phyloP scores from a whole-genome alignment of 352 stramenopile genomes.

The Lagenidium giganteum region DNA sequence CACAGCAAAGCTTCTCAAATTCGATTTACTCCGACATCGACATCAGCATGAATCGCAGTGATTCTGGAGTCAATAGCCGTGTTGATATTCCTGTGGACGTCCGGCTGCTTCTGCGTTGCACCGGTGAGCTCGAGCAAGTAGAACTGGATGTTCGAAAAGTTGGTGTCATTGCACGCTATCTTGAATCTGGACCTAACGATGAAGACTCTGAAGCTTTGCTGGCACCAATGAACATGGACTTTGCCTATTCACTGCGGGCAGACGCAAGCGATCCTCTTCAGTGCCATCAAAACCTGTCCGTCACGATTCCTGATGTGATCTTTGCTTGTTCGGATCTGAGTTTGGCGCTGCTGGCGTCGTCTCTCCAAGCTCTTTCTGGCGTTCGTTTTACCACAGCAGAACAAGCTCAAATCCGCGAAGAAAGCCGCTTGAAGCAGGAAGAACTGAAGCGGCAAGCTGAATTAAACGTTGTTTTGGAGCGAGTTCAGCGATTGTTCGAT shows the following conservation, averaged over 20 bases:
- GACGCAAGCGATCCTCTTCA: slow-evolving; percentile 25
- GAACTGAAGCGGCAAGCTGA: slow-evolving; percentile 45
- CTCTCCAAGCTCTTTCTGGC: slow-evolving; percentile 31
- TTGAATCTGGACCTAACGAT: slow-evolving; percentile 31
- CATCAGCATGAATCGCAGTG: slow-evolving; percentile 30
- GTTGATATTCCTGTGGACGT: slow-evolving; percentile 46
- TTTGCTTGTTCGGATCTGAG: slow-evolving; percentile 66
- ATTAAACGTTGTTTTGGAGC: slow-evolving; percentile 42
- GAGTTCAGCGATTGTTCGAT: slow-evolving; percentile 59
- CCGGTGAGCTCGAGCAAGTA: slow-evolving; percentile 36
- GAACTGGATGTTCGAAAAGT: slow-evolving; percentile 44
- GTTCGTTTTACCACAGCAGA: slow-evolving; percentile 60
- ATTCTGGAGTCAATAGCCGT: slow-evolving; percentile 43
- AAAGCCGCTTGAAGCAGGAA: slow-evolving; percentile 50
- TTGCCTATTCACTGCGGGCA: slow-evolving; percentile 48
- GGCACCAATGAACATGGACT: slow-evolving; percentile 34
- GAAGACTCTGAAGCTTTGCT: slow-evolving; percentile 39
- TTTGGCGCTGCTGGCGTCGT: slow-evolving; percentile 57
- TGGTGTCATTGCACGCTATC: slow-evolving; percentile 44
- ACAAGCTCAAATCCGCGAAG: slow-evolving; percentile 45
- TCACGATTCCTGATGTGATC: slow-evolving; percentile 60
- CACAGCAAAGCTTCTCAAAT: slow-evolving; percentile 41
- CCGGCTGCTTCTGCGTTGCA: slow-evolving; percentile 38
- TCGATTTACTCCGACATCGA: slow-evolving; percentile 53
- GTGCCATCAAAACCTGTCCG: slow-evolving; percentile 43